Base-by-base conservation (phyloP, 768 basidiomycete species). In the Leccinum longicurvipes region DNA sequence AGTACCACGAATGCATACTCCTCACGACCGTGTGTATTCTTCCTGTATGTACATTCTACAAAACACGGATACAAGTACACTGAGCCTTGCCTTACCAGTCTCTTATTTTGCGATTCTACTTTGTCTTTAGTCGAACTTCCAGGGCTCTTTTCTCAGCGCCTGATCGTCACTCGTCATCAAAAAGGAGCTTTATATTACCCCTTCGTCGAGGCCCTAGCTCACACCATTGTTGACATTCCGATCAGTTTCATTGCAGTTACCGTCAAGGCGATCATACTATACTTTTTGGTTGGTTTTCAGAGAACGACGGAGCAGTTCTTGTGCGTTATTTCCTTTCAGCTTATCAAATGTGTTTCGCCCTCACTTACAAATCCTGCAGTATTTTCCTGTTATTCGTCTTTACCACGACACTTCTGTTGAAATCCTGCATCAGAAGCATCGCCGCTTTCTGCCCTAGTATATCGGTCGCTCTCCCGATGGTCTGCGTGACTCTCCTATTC, bases 11-110 rank as follows among this genome's bases (percentile, higher is more conserved):
- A 44, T 17, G 51, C 54, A n/a, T 71, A 59, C 52, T 65, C 60
- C 51, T 84, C 86, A n/a, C 81, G 90, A 19, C 89, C 88, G 39
- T 85, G 89, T 72, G 77, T 87, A 23, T 74, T 93, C 19, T 91
- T 88, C 79, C 89, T 91, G 80, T 86, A 66, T 31, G 81, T 72
- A 31, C 34, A 17, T 32, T 17, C 21, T 9, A 3, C 19, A 7
- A 27, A 25, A 11, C 21, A 21, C n/a, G 1, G 3, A 28, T 46
- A n/a, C 19, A 51, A 19, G 14, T 3, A 17, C 1, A 42, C 9
- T 63, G 24, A 62, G 12, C 42, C 10, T 28, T 51, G 1, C 15
- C 1, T 77, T 72, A 73, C 55, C 76, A 79, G 58, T 73, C 74
- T 19, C 68, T 69, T 48, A 58, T 74, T 88, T 8, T 85, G 83